Base-by-base conservation (phyloP, 2,329 filamentous ascomycete genomes). In the Exophiala oligosperma region DNA sequence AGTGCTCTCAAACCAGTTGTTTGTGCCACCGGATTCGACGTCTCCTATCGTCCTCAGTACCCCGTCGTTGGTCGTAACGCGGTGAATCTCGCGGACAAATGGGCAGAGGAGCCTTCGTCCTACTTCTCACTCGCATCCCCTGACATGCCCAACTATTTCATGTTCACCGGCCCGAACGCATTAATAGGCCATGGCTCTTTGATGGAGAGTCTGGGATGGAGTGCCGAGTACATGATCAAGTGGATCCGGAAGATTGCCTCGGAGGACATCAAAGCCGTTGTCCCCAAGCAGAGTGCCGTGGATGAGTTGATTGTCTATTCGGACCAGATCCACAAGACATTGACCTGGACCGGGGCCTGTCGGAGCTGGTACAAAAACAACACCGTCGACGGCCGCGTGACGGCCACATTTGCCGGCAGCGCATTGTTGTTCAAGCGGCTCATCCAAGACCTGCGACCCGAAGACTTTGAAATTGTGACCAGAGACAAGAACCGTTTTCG, bases 1-100 rank as follows among this genome's bases (percentile, higher is more conserved):
- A 17, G 17, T 17, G 17, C 17, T 17, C 17, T 17, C 17, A 17
- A 17, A 17, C 17, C 17, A 17, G 49, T 68, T 12, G 57, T 73
- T 32, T 74, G 72, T 56, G 73, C 74, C 7, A 76, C 73, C 1
- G 73, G 72, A 1, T 73, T 75, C 61, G 68, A 76, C 52, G 69
- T 73, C 40, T 71, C 69, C 7, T 71, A 71, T 32, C 60, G 62
- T 1, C 74, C 73, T 1, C 68, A 64, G 2, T 76, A 70, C 46
- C 67, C 69, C 0, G 60, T 76, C 12, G 64, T 72, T 35, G 70
- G 77, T 2, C 59, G 64, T 1, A 49, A 67, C 17, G 68, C 66
- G 2, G 57, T 26, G 2, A 35, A 28, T 37, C 52, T 61, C 23
- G 11, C n/a, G 1, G 55, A 60, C 12, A n/a, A 24, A 2, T 60